Percentiles rank a stretch among this genome's conserved stretches.
These are phyloP conservation scores for Phytophthora sp. DNA, from an alignment of 352 stramenopile species.

Conservation along the genomic window DNA sequence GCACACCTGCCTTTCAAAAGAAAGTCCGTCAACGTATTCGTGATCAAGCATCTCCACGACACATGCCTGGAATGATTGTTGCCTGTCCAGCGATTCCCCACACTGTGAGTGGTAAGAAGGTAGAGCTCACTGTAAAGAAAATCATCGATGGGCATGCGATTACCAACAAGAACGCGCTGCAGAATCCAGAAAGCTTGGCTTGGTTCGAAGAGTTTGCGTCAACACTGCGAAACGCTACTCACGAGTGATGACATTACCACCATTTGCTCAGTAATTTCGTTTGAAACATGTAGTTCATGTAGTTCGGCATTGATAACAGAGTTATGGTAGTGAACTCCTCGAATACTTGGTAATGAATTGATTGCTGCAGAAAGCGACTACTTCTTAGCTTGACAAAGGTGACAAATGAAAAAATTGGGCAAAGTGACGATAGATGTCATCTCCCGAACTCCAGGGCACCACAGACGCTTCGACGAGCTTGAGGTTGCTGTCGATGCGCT, in stretches of 20 bases:
- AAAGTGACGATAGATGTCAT: slow-evolving; percentile 69
- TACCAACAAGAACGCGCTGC: slow-evolving; percentile 68
- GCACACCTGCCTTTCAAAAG: slow-evolving; percentile 56
- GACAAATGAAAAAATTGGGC: slow-evolving; percentile 28
- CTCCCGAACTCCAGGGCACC: slow-evolving; percentile 63
- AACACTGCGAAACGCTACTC: slow-evolving; percentile 16
- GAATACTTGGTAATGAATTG: too few relatives aligned
- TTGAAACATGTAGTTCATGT: too few relatives aligned
- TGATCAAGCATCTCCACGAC: slow-evolving; percentile 65
- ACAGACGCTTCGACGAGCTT: slow-evolving; percentile 50
- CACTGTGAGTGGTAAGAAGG: slow-evolving; percentile 83
- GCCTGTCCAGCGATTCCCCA: slow-evolving; percentile 76
- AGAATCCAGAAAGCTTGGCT: slow-evolving; percentile 65
- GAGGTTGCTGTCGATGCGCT: slow-evolving; percentile 43
- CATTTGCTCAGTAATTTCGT: too few relatives aligned
- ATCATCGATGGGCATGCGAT: slow-evolving; percentile 67
- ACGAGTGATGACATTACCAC: too few relatives aligned
- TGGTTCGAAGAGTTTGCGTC: slow-evolving; percentile 65
- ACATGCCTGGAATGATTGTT: slow-evolving; percentile 69
- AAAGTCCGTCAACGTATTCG: slow-evolving; percentile 61
- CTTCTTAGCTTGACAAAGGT: neutral
- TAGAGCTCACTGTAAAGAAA: slow-evolving; percentile 83
- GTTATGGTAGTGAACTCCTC: too few relatives aligned
- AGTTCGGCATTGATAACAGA: too few relatives aligned
- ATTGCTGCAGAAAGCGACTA: too few relatives aligned